Evolutionary conservation across 2,329 filamentous ascomycete genomes (phyloP).

Genomic region (Diaporthe destruens): DNA sequence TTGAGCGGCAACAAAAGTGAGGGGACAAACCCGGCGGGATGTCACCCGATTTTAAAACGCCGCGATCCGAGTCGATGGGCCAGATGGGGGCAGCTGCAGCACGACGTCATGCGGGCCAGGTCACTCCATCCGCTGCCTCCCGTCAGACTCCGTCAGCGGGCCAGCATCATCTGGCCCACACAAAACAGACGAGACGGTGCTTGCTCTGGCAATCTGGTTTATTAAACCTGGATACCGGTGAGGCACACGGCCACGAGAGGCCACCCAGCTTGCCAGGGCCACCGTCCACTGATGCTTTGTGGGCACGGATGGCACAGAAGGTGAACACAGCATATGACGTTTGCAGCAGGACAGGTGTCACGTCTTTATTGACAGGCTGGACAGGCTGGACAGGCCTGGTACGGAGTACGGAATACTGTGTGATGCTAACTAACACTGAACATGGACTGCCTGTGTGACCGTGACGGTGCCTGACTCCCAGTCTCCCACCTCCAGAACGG

Average conservation of each 20-base stretch:
- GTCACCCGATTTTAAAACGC: slow-evolving; percentile 25
- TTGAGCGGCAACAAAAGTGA: slow-evolving; percentile 1
- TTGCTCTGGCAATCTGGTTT: background rate
- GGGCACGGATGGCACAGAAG: background rate
- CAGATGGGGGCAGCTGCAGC: slow-evolving; percentile 37
- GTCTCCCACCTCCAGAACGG: background rate
- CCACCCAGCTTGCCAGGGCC: too few species aligned
- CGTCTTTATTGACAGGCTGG: slow-evolving; percentile 34
- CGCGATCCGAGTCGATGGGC: slow-evolving; percentile 27
- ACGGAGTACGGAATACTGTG: too few species aligned
- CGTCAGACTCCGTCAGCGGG: slow-evolving; percentile 34
- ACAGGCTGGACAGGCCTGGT: background rate
- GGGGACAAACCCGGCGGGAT: slow-evolving; percentile 24
- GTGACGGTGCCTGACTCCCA: background rate
- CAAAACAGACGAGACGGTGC: background rate
- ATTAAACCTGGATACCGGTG: slow-evolving; percentile 10
- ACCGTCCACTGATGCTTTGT: background rate
- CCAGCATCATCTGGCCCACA: slow-evolving; percentile 29
- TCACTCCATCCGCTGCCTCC: slow-evolving; percentile 28
- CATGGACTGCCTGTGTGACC: slow-evolving; percentile 28
- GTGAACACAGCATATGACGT: slow-evolving; percentile 39
- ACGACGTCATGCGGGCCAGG: slow-evolving; percentile 40
- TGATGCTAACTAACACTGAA: too few species aligned
- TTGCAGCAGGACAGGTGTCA: slow-evolving; percentile 41
- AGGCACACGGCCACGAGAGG: slow-evolving; percentile 15